phyloP scores from a whole-genome alignment of 257 asterid genomes.

The Solanum bulbocastanum region DNA sequence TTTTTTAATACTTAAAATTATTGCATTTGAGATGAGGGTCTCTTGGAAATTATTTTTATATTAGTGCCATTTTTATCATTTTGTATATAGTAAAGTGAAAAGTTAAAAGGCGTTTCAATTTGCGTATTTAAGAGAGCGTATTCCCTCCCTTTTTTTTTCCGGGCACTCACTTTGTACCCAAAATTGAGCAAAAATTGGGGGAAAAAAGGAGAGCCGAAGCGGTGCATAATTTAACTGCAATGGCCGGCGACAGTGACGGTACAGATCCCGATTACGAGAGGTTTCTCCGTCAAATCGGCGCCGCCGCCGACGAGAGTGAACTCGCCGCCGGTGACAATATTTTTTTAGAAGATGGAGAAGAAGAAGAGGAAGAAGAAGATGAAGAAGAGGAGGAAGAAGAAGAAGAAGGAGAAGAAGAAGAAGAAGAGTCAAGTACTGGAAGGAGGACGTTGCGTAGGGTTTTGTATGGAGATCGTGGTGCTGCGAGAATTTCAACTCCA shows the following conservation, averaged over 20 bases:
- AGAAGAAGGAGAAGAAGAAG: slow-evolving; percentile 8
- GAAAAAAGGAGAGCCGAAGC: background rate
- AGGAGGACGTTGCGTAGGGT: slow-evolving; percentile 1
- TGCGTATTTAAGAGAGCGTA: background rate
- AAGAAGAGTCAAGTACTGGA: background rate
- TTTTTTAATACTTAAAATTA: no score
- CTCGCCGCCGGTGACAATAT: background rate
- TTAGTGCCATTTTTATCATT: background rate
- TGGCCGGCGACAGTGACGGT: background rate
- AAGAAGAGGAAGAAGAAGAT: background rate
- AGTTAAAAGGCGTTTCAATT: background rate
- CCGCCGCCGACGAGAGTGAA: background rate
- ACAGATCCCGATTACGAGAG: background rate
- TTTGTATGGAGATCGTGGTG: background rate
- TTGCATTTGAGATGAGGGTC: no score
- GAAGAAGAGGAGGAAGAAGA: slow-evolving; percentile 15
- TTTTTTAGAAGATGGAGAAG: background rate
- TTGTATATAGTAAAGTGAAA: background rate
- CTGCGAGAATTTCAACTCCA: slow-evolving; percentile 11
- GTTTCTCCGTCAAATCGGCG: background rate
- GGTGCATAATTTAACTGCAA: background rate
- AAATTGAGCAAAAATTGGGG: background rate
- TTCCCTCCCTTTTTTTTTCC: background rate
- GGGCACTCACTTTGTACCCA: background rate
- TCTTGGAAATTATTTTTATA: no score